Base-by-base conservation (phyloP, 495 filamentous ascomycete species). In the Penicillium goetzii region DNA sequence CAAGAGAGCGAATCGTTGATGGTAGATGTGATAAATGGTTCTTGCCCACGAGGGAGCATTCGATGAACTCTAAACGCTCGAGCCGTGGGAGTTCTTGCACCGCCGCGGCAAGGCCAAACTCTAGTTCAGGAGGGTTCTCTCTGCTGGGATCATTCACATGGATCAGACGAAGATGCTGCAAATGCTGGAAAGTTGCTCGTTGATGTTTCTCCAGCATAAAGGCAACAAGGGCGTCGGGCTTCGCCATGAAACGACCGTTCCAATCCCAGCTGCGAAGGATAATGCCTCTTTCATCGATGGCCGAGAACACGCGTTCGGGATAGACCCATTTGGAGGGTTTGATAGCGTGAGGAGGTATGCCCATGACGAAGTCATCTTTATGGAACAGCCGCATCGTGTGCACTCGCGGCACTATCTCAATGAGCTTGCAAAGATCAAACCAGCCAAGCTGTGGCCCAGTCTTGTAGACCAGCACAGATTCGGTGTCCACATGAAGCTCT, bases 261-360 rank as follows among this genome's bases (percentile, higher is more conserved):
- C 93, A 96, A 34, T 86, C 86, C 90, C 90, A 97, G 57, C 82
- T 86, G 33, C 76, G 80, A 32, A 96, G 83, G 38, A 70, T 70
- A 12, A 82, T 73, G 8, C 78, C 75, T 38, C 70, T 76, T 23
- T 77, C 58, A 8, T 77, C 72, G 33, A 92, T 76, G 1, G 84
- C 78, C 0, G 82, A 66, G 60, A 93, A 87, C 0, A 96, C 67
- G 1, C 72, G 61, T 5, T 81, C 70, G 33, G 88, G 84, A 67
- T 92, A 92, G 15, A 66, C 74, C 86, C 88, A 93, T 67, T 85
- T 89, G 14, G 74, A 74, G 3, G 56, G 60, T 2, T 21, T 40
- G 17, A 75, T 69, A 17, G 71, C 56, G 72, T 69, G 73, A 4
- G 53, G 56, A 12, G 73, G 73, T 26, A 76, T 43, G 19, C 72